Evolutionary conservation across 2,329 filamentous ascomycete genomes (phyloP).

Genomic region (Diatrype stigma): DNA sequence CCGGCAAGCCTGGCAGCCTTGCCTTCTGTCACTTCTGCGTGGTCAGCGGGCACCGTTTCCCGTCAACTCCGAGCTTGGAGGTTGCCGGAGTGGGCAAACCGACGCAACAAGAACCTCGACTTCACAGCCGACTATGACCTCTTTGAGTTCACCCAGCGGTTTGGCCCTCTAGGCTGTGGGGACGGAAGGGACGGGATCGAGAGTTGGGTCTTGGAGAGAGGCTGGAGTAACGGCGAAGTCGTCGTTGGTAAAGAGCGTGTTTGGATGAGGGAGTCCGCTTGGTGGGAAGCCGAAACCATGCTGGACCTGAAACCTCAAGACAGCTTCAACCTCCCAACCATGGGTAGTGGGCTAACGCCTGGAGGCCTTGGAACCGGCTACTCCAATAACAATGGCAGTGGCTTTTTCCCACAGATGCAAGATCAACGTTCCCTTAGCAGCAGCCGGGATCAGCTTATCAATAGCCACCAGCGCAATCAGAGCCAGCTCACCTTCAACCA

Average conservation of each 20-base stretch:
- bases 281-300: slow-evolving; percentile 98
- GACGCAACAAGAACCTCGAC: slow-evolving; percentile 83
- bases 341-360: slow-evolving; percentile 31
- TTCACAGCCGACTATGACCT: slow-evolving; percentile 96
- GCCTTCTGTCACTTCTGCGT: slow-evolving; percentile 70
- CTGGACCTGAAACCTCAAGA: slow-evolving; percentile 74
- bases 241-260: slow-evolving; percentile 86
- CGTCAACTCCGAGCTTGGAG: slow-evolving; percentile 91
- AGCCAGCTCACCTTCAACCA: slow-evolving; percentile 45
- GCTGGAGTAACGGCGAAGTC: slow-evolving; percentile 98
- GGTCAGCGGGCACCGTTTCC: slow-evolving; percentile 91
- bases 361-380: slow-evolving; percentile 68
- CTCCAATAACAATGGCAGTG: slow-evolving; percentile 57
- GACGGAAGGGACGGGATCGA: slow-evolving; percentile 91
- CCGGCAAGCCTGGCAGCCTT: slow-evolving; percentile 71
- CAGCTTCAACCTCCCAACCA: slow-evolving; percentile 26
- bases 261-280: slow-evolving; percentile 90
- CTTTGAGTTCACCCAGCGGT: slow-evolving; percentile 85
- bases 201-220: slow-evolving; percentile 88
- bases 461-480: slow-evolving; percentile 52
- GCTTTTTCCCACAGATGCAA: slow-evolving; percentile 66
- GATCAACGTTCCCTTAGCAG: slow-evolving; percentile 55
- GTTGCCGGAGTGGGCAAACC: slow-evolving; percentile 93
- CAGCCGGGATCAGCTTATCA: slow-evolving; percentile 68
- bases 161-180: slow-evolving; percentile 76